These are phyloP conservation scores for Boehmeria nivea DNA, from an alignment of 306 rosid species.

Conservation along the genomic window DNA sequence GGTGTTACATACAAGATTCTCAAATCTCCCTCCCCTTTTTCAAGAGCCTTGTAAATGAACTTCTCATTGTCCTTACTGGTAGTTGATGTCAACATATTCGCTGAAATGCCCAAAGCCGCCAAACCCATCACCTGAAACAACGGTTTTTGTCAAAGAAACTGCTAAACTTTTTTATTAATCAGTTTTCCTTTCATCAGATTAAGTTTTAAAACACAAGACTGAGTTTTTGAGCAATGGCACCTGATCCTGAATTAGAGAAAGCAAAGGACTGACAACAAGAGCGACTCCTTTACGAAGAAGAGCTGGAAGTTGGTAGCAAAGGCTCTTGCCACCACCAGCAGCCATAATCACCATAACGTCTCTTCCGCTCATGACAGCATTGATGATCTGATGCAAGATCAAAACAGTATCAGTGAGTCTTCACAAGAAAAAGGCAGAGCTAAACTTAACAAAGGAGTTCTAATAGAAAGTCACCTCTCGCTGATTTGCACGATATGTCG, in stretches of 20 bases:
- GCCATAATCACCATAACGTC: slow-evolving; percentile 95
- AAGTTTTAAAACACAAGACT: not conserved
- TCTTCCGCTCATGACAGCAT: slow-evolving; percentile 83
- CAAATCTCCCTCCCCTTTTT: slow-evolving; percentile 83
- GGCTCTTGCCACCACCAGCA: slow-evolving; percentile 99
- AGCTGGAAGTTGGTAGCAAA: slow-evolving; percentile 95
- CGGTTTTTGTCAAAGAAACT: slow-evolving; percentile 9
- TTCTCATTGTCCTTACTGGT: slow-evolving; percentile 78
- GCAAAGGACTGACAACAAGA: slow-evolving; percentile 91
- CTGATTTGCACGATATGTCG: slow-evolving; percentile 81
- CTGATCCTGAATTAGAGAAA: slow-evolving; percentile 96
- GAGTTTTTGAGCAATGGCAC: slow-evolving; percentile 40
- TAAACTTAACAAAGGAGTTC: not conserved
- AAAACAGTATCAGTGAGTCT: slow-evolving; percentile 24
- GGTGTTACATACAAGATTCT: slow-evolving; percentile 86
- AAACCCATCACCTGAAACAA: slow-evolving; percentile 83
- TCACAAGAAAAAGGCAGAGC: not conserved
- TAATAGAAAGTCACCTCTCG: slow-evolving; percentile 47
- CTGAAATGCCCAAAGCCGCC: slow-evolving; percentile 80
- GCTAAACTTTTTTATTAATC: slow-evolving; percentile 13
- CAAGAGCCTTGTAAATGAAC: slow-evolving; percentile 73
- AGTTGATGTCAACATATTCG: slow-evolving; percentile 77
- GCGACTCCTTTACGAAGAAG: slow-evolving; percentile 75
- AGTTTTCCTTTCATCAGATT: not conserved
- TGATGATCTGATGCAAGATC: slow-evolving; percentile 55